Evolutionary conservation across 176 grass and related monocot species (phyloP), one percentile per base, ranked within the genome.

Genomic region (Lolium perenne): DNA sequence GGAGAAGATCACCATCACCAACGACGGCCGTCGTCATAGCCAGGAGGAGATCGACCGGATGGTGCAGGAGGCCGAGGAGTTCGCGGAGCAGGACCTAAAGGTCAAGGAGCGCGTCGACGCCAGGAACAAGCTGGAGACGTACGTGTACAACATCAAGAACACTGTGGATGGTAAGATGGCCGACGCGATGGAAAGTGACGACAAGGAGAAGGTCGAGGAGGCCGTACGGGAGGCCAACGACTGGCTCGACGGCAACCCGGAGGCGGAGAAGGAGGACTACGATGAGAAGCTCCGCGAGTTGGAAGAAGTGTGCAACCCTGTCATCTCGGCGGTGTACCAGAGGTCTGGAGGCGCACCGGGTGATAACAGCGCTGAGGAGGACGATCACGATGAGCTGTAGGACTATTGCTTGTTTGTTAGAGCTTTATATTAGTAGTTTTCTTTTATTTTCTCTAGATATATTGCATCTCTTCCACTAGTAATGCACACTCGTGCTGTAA

Each of bases 251-350:
- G 20, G 21, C 43, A 73, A 73, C 21, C n/a, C n/a, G 11, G 43
- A 48, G 11, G 43, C 70, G 4, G 70, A 73, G 10, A 25, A 73
- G 70, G 70, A 73, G 70, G 11, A 73, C 41, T 73, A 73, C 5
- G 70, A 48, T 48, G 70, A 90, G 68, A 86, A 88, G 74, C 60
- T 88, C 35, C 80, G 74, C 56, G 88, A 90, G 69, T 26, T 90
- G 9, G 84, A 90, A 78, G 54, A 55, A 15, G 78, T 83, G 4
- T 83, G 87, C 84, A 89, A 84, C 35, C 86, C 82, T 47, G 11
- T 73, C 43, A 47, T 73, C 70, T 23, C 70, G 20, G 43, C n/a
- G n/a, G 70, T 73, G 20, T 73, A 48, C 43, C 41, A 73, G 43
- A 25, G 70, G 41, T 73, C 70, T 22, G 70, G 43, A 14, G 43